A percentile compares a stretch with the other conserved stretches of the same genome.
These are phyloP conservation scores for Melaleuca alternifolia DNA, from an alignment of 345 rosid species.

Conservation along the genomic window DNA sequence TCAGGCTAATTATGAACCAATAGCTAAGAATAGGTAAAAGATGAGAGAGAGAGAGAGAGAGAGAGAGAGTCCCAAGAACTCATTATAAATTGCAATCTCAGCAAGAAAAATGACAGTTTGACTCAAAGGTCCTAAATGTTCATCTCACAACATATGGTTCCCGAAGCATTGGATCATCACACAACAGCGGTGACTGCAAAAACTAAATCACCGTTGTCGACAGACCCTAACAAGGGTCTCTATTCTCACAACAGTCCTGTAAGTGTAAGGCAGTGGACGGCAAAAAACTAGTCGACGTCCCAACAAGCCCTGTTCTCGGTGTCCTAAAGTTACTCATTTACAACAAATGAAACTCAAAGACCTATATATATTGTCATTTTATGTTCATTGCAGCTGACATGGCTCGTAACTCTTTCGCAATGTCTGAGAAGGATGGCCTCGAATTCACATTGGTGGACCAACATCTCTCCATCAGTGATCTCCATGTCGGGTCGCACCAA, in stretches of 20 bases:
- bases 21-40: too few relatives aligned
- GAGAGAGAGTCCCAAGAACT: not conserved
- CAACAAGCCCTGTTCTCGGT: not conserved
- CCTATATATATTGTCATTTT: not conserved
- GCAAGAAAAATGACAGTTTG: not conserved
- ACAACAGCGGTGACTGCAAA: not conserved
- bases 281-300: not conserved
- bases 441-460: conserved; percentile 29
- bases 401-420: conserved; percentile 24
- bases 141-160: not conserved
- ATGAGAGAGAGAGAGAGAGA: not conserved
- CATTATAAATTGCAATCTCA: not conserved
- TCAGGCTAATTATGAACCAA: too few relatives aligned
- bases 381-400: conserved; percentile 28
- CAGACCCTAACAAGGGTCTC: not conserved
- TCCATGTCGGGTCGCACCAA: conserved; percentile 36
- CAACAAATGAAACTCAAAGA: not conserved
- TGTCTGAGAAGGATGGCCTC: conserved; percentile 37
- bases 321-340: not conserved
- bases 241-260: not conserved
- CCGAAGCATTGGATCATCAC: not conserved
- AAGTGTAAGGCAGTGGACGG: not conserved
- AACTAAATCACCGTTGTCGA: not conserved
- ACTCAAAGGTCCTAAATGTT: not conserved
- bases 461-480: conserved; percentile 42